Percentiles rank a stretch among this genome's conserved stretches.
Evolutionary conservation across 495 filamentous ascomycete genomes (phyloP).

Genomic region (Aspergillus kassunensis): DNA sequence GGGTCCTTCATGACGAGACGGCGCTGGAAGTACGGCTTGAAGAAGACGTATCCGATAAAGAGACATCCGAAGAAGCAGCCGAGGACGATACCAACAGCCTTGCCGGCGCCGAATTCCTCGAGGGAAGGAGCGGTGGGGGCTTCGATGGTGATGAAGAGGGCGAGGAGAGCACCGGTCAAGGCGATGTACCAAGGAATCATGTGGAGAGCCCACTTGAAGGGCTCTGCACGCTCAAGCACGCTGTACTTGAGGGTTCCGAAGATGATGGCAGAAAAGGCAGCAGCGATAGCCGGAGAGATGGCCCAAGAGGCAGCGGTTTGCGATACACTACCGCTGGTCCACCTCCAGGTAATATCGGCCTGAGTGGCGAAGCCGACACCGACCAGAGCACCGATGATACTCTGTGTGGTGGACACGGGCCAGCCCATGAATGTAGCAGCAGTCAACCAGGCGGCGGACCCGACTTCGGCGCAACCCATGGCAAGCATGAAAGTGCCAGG

Average conservation of each 20-base stretch:
- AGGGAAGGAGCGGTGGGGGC: conserved; percentile 33
- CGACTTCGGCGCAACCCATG: conserved; percentile 23
- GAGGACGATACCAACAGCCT: conserved; percentile 53
- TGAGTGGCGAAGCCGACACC: conserved; percentile 60
- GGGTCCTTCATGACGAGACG: conserved; percentile 53
- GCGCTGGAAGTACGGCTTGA: conserved; percentile 61
- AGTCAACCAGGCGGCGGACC: conserved; percentile 18
- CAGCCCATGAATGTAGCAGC: conserved; percentile 13
- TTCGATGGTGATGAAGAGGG: conserved; percentile 56
- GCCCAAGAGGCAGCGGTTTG: conserved; percentile 60
- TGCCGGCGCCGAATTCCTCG: conserved; percentile 46
- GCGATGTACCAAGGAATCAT: conserved; percentile 60
- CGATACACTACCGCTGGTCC: conserved; percentile 46
- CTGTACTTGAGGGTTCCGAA: conserved; percentile 61
- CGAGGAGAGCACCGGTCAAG: conserved; percentile 55
- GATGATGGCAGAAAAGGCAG: conserved; percentile 55
- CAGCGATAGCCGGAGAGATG: conserved; percentile 60
- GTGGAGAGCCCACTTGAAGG: conserved; percentile 53
- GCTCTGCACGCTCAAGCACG: conserved; percentile 55
- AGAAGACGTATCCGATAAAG: conserved; percentile 50
- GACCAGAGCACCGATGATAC: conserved; percentile 57
- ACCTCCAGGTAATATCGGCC: conserved; percentile 56
- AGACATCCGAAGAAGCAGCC: conserved; percentile 54
- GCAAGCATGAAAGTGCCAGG: conserved; percentile 23
- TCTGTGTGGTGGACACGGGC: conserved; percentile 52